Evolutionary conservation across 2,329 filamentous ascomycete species (phyloP).

Genomic region (Colletotrichum sp.): DNA sequence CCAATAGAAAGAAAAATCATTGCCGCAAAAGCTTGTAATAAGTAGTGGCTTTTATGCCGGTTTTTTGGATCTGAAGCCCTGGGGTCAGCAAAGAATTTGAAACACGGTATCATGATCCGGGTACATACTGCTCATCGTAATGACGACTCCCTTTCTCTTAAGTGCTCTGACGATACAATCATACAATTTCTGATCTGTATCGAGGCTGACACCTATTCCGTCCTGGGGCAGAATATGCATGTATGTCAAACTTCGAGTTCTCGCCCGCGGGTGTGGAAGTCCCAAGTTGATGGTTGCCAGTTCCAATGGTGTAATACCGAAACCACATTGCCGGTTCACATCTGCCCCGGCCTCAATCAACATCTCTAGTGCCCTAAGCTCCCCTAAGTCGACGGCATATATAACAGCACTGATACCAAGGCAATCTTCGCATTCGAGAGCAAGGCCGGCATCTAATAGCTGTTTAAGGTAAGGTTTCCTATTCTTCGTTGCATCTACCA

Average conservation of each 20-base stretch:
- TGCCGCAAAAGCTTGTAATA: neutral
- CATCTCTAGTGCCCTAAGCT: neutral
- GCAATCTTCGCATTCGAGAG: neutral
- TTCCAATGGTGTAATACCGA: neutral
- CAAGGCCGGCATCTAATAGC: neutral
- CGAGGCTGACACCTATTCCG: neutral
- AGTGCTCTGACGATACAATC: neutral
- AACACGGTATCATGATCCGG: accelerated
- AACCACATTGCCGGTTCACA: neutral
- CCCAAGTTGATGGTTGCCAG: neutral
- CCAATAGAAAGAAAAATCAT: neutral
- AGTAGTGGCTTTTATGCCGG: accelerated
- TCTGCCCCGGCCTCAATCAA: neutral
- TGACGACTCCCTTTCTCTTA: neutral
- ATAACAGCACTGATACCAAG: neutral
- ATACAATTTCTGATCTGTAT: neutral
- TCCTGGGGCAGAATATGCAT: neutral
- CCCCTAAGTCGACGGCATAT: neutral
- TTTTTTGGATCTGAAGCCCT: accelerated
- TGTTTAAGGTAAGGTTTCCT: neutral
- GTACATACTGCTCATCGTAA: neutral
- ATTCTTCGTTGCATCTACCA: neutral
- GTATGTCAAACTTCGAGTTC: neutral
- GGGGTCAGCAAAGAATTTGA: neutral
- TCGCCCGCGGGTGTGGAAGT: neutral